phyloP scores from a whole-genome alignment of 441 rosid genomes.

The Gossypium lobatum region DNA sequence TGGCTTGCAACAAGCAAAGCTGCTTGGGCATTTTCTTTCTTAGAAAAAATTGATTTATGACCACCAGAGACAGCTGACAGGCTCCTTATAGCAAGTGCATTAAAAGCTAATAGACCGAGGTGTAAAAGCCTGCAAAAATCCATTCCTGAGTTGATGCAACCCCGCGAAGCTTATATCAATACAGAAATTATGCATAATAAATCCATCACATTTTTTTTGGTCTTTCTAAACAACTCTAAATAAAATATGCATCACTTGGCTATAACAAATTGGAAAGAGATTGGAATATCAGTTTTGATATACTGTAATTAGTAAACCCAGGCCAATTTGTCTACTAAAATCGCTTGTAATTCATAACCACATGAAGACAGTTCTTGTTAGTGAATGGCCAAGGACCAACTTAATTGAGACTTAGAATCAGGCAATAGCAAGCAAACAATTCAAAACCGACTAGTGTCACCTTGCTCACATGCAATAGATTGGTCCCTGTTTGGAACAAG shows the following conservation, averaged over 20 bases:
- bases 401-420: not conserved
- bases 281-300: not conserved
- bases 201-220: not conserved
- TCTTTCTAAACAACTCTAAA: not conserved
- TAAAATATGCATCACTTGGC: not conserved
- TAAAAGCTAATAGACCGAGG: conserved; percentile 57
- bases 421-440: not conserved
- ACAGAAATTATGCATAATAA: not conserved
- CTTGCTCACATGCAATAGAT: not conserved
- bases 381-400: not conserved
- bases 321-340: not conserved
- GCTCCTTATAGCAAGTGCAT: conserved; percentile 44
- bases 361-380: not conserved
- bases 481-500: conserved; percentile 2
- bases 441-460: not conserved
- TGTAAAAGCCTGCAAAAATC: conserved; percentile 59
- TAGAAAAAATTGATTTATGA: conserved; percentile 40
- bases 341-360: not conserved
- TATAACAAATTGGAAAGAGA: conserved; percentile 7
- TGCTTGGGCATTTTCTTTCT: conserved; percentile 64
- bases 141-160: conserved; percentile 14
- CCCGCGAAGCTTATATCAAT: not conserved
- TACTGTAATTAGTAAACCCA: not conserved
- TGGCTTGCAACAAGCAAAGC: conserved; percentile 80
- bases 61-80: conserved; percentile 50